Conservation (phyloP, 1,284 basidiomycete genomes). For the Neotropicomus parvogracilis region DNA sequence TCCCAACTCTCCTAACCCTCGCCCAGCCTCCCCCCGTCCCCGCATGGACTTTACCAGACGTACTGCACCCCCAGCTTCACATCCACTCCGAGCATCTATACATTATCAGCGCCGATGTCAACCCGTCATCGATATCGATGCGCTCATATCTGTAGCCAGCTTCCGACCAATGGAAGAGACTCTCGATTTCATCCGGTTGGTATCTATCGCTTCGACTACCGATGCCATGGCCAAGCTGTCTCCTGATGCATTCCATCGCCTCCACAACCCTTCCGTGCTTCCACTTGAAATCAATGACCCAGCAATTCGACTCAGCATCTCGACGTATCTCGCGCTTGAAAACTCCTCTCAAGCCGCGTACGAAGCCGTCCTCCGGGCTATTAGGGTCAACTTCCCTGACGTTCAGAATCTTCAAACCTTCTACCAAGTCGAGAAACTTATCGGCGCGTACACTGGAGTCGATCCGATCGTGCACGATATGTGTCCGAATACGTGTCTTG, state of each 20-base stretch:
- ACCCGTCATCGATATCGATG: no score
- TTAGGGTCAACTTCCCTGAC: neutral
- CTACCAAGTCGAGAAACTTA: neutral
- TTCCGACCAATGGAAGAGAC: no score
- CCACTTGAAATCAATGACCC: neutral
- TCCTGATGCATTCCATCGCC: neutral
- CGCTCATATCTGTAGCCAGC: no score
- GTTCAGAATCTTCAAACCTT: neutral
- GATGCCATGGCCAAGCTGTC: neutral
- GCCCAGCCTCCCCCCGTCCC: no score
- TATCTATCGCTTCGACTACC: neutral
- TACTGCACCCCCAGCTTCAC: no score
- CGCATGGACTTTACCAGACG: no score
- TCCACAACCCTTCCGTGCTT: neutral
- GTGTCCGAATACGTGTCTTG: neutral
- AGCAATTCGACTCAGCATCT: neutral
- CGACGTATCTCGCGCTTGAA: neutral
- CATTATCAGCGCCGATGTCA: no score
- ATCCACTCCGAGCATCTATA: no score
- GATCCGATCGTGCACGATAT: neutral
- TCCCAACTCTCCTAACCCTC: no score
- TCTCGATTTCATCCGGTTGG: neutral
- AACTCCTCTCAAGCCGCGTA: constrained; percentile 3
- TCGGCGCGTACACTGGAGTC: neutral
- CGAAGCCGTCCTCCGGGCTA: neutral